Evolutionary conservation across 2,329 filamentous ascomycete species (phyloP), one percentile per base, ranked within the genome.

Genomic region (Aspergillus clavatus): DNA sequence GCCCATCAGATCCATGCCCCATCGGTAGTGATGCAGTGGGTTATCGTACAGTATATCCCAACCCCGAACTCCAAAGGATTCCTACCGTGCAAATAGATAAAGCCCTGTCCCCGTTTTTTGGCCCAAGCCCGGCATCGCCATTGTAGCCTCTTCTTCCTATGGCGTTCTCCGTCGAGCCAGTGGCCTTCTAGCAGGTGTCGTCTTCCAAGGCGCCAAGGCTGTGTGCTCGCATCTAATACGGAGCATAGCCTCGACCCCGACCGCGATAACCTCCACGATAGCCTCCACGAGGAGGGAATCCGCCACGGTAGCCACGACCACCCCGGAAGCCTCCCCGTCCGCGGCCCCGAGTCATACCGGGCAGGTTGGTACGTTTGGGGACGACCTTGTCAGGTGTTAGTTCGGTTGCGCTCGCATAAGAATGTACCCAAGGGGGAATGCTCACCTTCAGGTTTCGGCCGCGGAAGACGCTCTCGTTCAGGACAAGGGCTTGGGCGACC

Each of bases 401-500:
- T 47, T 50, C 35, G 36, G 7, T 22, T 21, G 22, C 12, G 27
- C 16, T 36, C 14, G 28, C 11, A 8, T 3, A 29, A 12, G 5
- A 36, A 39, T 3, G n/a, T 11, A 22, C 38, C n/a, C 27, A 42
- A 5, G 18, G 23, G 28, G 22, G 26, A 26, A 40, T 38, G 48
- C 70, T 56, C 65, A 97, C 93, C 82, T 98, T 98, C 67, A 98
- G 82, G 68, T 93, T 94, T 61, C 93, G 83, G 52, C 89, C 90
- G 61, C 93, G 89, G 73, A 98, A 95, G 46, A 94, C 79, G 69
- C 89, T 96, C 72, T 98, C 93, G 68, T 98, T 97, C 46, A 98
- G 77, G 31, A 97, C 89, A 50, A 98, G 79, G 21, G 93, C 93
- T 68, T 95, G 88, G 38, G 88, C 89, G 52, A 98, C 91, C 50